These are phyloP conservation scores for Pleurotus ostreatus DNA, from an alignment of 768 basidiomycete species.

Conservation along the genomic window DNA sequence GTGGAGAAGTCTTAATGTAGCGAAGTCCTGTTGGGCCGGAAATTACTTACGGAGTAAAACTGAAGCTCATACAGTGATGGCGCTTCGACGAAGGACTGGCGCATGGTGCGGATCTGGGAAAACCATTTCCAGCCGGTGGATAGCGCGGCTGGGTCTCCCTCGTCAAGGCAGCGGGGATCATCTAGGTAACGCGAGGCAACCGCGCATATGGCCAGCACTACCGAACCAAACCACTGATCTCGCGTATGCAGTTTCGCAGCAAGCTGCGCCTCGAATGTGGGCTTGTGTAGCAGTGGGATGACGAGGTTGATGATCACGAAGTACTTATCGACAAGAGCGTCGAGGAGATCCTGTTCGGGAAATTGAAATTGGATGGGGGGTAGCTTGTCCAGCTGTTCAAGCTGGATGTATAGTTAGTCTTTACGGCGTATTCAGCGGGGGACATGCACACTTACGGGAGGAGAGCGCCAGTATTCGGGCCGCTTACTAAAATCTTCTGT, in stretches of 20 bases:
- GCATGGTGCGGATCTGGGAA: constrained; percentile 63
- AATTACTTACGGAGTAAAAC: constrained; percentile 45
- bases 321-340: constrained; percentile 54
- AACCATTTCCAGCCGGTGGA: constrained; percentile 66
- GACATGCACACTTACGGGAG: too few species aligned
- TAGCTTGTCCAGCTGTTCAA: too few species aligned
- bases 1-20: constrained; percentile 7
- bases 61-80: constrained; percentile 77
- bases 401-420: too few species aligned
- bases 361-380: constrained; percentile 22
- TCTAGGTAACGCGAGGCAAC: constrained; percentile 55
- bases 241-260: constrained; percentile 43
- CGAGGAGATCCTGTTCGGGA: constrained; percentile 48
- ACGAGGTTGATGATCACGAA: constrained; percentile 56
- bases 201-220: constrained; percentile 70
- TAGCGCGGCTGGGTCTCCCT: constrained; percentile 32
- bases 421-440: too few species aligned
- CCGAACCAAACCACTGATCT: constrained; percentile 50
- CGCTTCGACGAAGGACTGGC: constrained; percentile 57
- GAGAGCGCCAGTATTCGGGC: constrained; percentile 31
- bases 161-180: constrained; percentile 50
- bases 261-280: constrained; percentile 55
- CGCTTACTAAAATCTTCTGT: constrained; percentile 15
- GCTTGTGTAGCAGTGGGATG: constrained; percentile 69
- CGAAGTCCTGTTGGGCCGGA: not conserved